Percentiles rank a stretch among this genome's conserved stretches.
Evolutionary conservation across 495 filamentous ascomycete species (phyloP).

Genomic region (Choiromyces venosus): DNA sequence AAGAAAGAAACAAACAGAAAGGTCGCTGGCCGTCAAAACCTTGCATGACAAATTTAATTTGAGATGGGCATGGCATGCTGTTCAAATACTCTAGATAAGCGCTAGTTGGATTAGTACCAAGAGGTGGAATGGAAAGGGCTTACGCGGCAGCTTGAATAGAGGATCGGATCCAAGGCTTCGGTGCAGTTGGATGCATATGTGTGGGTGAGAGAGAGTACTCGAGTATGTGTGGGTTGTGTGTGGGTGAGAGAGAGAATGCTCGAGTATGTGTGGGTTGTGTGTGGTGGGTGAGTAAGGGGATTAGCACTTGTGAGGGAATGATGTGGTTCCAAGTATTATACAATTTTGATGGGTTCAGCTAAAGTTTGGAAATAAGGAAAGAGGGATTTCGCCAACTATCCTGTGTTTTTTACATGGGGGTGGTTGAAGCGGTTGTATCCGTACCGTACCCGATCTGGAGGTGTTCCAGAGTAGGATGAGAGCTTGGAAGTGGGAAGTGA

Average conservation of each 20-base stretch:
- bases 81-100: not conserved
- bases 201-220: too few species aligned
- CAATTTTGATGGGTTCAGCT: not conserved
- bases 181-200: too few species aligned
- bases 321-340: too few species aligned
- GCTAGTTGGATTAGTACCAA: not conserved
- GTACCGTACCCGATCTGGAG: not conserved
- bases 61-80: not conserved
- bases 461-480: not conserved
- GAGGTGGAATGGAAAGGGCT: not conserved
- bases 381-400: not conserved
- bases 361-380: not conserved
- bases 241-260: too few species aligned
- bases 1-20: not conserved
- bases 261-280: not conserved
- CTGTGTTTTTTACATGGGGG: not conserved
- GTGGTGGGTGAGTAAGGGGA: not conserved
- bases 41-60: not conserved
- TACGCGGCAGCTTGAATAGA: not conserved
- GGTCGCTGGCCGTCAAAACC: not conserved
- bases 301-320: not conserved
- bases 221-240: not conserved
- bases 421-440: not conserved
- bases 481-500: not conserved
- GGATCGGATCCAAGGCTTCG: not conserved